These are phyloP conservation scores for Pichia sp. DNA, from an alignment of 1,139 yeast species.

Conservation along the genomic window DNA sequence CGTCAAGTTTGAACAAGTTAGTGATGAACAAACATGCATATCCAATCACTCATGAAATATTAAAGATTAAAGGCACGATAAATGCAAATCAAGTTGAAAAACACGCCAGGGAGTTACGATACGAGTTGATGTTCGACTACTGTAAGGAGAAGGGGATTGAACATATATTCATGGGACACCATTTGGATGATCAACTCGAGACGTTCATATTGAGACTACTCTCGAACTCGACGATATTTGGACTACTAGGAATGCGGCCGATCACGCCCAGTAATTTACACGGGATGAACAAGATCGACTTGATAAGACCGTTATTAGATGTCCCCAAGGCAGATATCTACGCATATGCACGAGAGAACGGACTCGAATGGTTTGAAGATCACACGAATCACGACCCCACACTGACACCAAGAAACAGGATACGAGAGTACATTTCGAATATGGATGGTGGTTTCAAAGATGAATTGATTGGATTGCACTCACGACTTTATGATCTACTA, in stretches of 20 bases:
- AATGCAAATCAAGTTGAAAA: constrained; percentile 40
- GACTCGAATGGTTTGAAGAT: constrained; percentile 67
- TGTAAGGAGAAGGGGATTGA: constrained; percentile 28
- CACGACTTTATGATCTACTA: constrained; percentile 3
- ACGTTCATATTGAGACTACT: constrained; percentile 59
- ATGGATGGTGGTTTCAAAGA: constrained; percentile 1
- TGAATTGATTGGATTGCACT: constrained; percentile 10
- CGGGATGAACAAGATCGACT: background rate
- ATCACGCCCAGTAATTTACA: constrained; percentile 18
- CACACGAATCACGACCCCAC: constrained; percentile 53
- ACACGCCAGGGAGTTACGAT: constrained; percentile 55
- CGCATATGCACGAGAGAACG: constrained; percentile 41
- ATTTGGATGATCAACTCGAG: constrained; percentile 69
- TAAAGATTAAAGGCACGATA: constrained; percentile 31
- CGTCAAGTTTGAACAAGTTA: constrained; percentile 30
- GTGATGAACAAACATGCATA: constrained; percentile 41
- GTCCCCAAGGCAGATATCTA: constrained; percentile 45
- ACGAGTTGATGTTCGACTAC: constrained; percentile 43
- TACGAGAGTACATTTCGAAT: constrained; percentile 33
- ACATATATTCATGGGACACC: constrained; percentile 61
- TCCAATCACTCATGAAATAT: constrained; percentile 52
- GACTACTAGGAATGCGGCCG: constrained; percentile 46
- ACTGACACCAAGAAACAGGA: constrained; percentile 55
- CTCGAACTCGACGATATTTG: constrained; percentile 56
- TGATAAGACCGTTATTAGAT: constrained; percentile 55